Evolutionary conservation across 2,329 filamentous ascomycete species (phyloP), one percentile per base, ranked within the genome.

Genomic region (Chaetomiaceae sp.): DNA sequence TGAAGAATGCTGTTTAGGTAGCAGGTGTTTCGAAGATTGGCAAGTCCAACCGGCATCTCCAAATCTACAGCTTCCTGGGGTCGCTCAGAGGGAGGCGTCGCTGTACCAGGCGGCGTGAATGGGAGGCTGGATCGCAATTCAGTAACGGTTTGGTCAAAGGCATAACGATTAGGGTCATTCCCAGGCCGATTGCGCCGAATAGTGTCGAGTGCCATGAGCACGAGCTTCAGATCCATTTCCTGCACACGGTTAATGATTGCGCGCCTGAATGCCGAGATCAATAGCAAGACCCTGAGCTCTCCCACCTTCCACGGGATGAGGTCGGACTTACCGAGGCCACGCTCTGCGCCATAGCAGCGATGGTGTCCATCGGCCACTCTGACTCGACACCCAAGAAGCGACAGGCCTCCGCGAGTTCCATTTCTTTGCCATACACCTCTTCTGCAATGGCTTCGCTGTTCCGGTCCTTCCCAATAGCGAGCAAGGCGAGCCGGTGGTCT

Each of bases 1-100:
- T 98, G 93, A 9, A 98, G 73, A 39, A 98, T 77, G 66, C 91
- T 97, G 70, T 98, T 98, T 45, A 98, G 75, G 60, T 98, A 98
- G 64, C 93, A 98, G 0, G 94, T 98, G 60, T 98, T 98, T 49
- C 93, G 90, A 47, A 97, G 95, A 57, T 97, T 98, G 53, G 83
- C 78, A 6, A 97, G 75, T 0, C 93, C 93, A 18, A 95, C 86
- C 0, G 93, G 93, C 64, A 87, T 61, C 56, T 47, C 60, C 49
- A 34, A 47, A 39, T 37, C 56, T 56, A 53, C 46, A 11, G 10
- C 20, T 5, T 32, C 27, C 8, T 18, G 24, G 18, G 44, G 17
- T 11, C 27, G 15, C n/a, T 30, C 35, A 11, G 32, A 2, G 2
- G 20, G 24, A 33, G 22, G 26, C 2, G 19, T 11, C 12, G 12